phyloP scores from a whole-genome alignment of 495 filamentous ascomycete species.

The Filosporella fistucella region DNA sequence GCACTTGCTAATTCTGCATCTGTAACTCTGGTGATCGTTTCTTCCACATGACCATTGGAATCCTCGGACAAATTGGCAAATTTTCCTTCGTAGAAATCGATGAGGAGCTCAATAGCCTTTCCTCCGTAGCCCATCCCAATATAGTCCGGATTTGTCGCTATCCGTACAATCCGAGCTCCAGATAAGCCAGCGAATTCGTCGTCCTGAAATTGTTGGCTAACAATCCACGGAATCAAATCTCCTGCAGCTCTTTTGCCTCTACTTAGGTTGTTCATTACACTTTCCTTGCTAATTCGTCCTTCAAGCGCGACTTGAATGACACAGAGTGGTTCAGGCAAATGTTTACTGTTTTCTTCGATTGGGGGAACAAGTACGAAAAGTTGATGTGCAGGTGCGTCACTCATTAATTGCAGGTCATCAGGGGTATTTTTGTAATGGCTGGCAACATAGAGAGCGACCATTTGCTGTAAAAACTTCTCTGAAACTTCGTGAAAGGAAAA shows the following conservation, averaged over 20 bases:
- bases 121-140: slow-evolving; percentile 88
- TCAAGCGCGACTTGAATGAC: slow-evolving; percentile 95
- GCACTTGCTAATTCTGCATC: slow-evolving; percentile 77
- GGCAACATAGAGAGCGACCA: slow-evolving; percentile 97
- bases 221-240: slow-evolving; percentile 96
- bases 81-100: slow-evolving; percentile 93
- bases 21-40: slow-evolving; percentile 72
- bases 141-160: slow-evolving; percentile 96
- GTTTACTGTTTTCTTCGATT: slow-evolving; percentile 67
- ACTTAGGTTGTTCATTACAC: slow-evolving; percentile 82
- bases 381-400: slow-evolving; percentile 94
- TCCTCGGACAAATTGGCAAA: slow-evolving; percentile 77
- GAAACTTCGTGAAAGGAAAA: slow-evolving; percentile 98
- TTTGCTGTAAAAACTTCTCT: slow-evolving; percentile 94
- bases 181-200: slow-evolving; percentile 93
- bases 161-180: slow-evolving; percentile 87
- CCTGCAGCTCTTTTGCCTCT: slow-evolving; percentile 87
- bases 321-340: slow-evolving; percentile 87
- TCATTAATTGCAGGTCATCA: slow-evolving; percentile 96
- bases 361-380: slow-evolving; percentile 93
- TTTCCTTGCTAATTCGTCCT: slow-evolving; percentile 89
- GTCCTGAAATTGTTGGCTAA: slow-evolving; percentile 98
- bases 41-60: slow-evolving; percentile 40
- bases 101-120: slow-evolving; percentile 76
- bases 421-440: slow-evolving; percentile 98